Percentiles rank a stretch among this genome's conserved stretches.
phyloP scores from a whole-genome alignment of 768 basidiomycete genomes.

The Panellus pusillus region DNA sequence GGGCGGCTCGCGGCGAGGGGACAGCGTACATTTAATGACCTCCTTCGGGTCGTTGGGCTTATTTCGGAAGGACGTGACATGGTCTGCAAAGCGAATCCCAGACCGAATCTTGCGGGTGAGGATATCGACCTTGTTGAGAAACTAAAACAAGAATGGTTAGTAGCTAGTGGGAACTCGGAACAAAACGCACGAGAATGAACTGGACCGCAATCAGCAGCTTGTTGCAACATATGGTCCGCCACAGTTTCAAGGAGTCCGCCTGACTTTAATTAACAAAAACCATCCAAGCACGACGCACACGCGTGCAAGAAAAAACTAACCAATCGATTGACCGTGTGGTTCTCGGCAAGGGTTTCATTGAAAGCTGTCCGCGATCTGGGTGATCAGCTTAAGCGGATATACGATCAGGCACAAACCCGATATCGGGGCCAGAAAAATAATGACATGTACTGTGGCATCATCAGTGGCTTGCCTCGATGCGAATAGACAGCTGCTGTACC shows the following conservation, averaged over 20 bases:
- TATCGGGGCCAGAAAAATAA: conserved; percentile 68
- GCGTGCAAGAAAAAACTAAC: conserved; percentile 33
- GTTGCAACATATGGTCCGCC: conserved; percentile 61
- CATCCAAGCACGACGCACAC: not conserved
- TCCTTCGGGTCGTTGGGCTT: conserved; percentile 51
- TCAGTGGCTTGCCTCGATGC: conserved; percentile 1
- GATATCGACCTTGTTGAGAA: conserved; percentile 66
- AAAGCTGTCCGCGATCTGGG: conserved; percentile 38
- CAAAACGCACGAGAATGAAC: conserved; percentile 41
- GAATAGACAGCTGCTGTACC: conserved; percentile 34
- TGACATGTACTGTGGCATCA: conserved; percentile 47
- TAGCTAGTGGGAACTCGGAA: not conserved
- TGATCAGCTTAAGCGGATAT: not conserved
- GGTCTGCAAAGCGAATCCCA: conserved; percentile 53
- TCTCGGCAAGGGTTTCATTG: conserved; percentile 62
- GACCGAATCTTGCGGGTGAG: conserved; percentile 51
- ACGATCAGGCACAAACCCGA: conserved; percentile 28
- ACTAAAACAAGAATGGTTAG: conserved; percentile 14
- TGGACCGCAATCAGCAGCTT: conserved; percentile 53
- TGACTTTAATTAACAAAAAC: conserved; percentile 21
- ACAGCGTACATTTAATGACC: conserved; percentile 52
- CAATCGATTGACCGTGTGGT: conserved; percentile 57
- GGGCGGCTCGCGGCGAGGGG: conserved; percentile 1
- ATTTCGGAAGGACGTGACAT: conserved; percentile 54
- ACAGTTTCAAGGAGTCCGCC: conserved; percentile 58